These are phyloP conservation scores for Penicillium diatomitis DNA, from an alignment of 495 filamentous ascomycete genomes.

Conservation along the genomic window DNA sequence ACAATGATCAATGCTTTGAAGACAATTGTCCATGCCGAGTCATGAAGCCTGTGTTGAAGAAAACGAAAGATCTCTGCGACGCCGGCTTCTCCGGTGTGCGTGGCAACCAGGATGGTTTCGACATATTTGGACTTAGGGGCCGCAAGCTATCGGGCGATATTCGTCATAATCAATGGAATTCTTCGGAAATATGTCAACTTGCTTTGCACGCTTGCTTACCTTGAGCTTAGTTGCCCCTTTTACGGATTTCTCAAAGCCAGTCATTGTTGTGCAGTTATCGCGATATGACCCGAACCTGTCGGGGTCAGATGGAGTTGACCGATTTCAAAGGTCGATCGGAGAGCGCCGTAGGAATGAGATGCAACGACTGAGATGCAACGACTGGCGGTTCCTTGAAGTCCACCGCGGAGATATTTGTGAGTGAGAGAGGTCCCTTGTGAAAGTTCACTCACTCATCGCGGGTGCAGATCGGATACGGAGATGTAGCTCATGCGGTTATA, in stretches of 20 bases:
- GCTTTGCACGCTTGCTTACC: slow-evolving; percentile 36
- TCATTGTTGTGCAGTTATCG: slow-evolving; percentile 42
- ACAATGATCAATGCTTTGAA: slow-evolving; percentile 95
- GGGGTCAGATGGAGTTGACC: not conserved
- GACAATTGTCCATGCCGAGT: slow-evolving; percentile 95
- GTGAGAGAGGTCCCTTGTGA: too few species aligned
- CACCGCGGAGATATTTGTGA: too few species aligned
- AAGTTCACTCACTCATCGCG: too few species aligned
- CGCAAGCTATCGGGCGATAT: slow-evolving; percentile 53
- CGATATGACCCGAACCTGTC: slow-evolving; percentile 5
- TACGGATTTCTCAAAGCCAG: slow-evolving; percentile 85
- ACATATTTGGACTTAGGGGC: slow-evolving; percentile 99
- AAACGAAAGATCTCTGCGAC: slow-evolving; percentile 94
- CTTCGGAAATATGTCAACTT: not conserved
- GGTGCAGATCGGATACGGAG: too few species aligned
- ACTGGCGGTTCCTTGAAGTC: too few species aligned
- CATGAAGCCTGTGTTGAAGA: slow-evolving; percentile 75
- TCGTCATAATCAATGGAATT: not conserved
- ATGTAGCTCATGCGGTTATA: too few species aligned
- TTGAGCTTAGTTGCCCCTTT: slow-evolving; percentile 94
- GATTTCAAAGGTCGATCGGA: not conserved
- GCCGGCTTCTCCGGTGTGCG: slow-evolving; percentile 87
- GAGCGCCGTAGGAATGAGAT: not conserved
- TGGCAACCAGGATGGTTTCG: slow-evolving; percentile 93
- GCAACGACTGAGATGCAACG: too few species aligned